phyloP scores from a whole-genome alignment of 208 protist genomes.

The Wallacemonas rigidus region DNA sequence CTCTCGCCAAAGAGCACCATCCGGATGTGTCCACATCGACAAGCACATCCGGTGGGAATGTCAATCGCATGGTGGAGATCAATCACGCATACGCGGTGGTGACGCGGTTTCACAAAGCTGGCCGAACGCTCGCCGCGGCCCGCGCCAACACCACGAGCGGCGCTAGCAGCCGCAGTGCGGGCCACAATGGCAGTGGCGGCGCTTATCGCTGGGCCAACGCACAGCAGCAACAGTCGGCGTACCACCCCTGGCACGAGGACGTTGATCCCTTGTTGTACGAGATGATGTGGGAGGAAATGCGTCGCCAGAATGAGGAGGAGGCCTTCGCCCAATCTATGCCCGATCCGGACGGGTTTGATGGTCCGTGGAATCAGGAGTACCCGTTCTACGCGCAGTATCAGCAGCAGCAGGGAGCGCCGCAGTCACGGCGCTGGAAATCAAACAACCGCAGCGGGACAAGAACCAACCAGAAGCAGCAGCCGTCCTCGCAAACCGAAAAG shows the following conservation, averaged over 20 bases:
- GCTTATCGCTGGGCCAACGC: slow-evolving; percentile 12
- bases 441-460: slow-evolving; percentile 17
- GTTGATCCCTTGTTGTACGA: slow-evolving; percentile 87
- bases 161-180: slow-evolving; percentile 6
- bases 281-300: slow-evolving; percentile 92
- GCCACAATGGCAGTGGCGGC: slow-evolving; percentile 3
- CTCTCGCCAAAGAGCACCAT: slow-evolving; percentile 89
- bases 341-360: slow-evolving; percentile 25
- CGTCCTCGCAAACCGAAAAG: slow-evolving; percentile 6
- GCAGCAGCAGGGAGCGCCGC: slow-evolving; percentile 4
- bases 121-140: slow-evolving; percentile 32
- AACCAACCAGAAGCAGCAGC: slow-evolving; percentile 11
- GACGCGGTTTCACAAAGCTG: slow-evolving; percentile 68
- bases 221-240: slow-evolving; percentile 28
- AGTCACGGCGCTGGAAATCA: slow-evolving; percentile 19
- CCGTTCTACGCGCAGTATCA: slow-evolving; percentile 13
- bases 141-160: not conserved
- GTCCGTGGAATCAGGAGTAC: slow-evolving; percentile 8
- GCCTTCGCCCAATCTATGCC: slow-evolving; percentile 23
- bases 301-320: slow-evolving; percentile 63
- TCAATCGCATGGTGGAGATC: slow-evolving; percentile 78
- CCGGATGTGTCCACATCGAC: slow-evolving; percentile 64
- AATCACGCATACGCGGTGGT: slow-evolving; percentile 85
- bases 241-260: slow-evolving; percentile 86
- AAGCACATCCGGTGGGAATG: slow-evolving; percentile 12